Evolutionary conservation across 129 eudicot species (phyloP), one percentile per base, ranked within the genome.

Genomic region (Heracleum sosnowskyi): DNA sequence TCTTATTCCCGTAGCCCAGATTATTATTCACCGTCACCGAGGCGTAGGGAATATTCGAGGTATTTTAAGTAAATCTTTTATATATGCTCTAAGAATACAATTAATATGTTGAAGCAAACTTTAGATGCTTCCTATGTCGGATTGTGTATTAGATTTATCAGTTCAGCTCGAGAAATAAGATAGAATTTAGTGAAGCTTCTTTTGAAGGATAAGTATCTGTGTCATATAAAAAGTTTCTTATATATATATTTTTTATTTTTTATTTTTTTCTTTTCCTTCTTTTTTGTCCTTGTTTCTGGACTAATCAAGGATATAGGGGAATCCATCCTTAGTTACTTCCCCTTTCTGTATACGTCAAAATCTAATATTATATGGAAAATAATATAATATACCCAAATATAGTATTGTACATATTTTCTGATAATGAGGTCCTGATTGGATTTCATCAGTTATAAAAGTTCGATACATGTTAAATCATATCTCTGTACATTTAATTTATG

Each of bases 1-100:
- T 73, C 76, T 40, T 73, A 73, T 73, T 86, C 87, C n/a, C 83
- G 75, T 3, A 81, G 90, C 53, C 88, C 90, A 64, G 80, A 68
- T 63, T 79, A 81, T 79, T 79, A 86, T 55, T 86, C 87, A 5
- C 85, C 85, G 0, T 75, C 85, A 24, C 83, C 88, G 3, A 77
- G 85, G 42, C 29, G 87, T 34, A 73, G 90, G 39, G 76, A 51
- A 8, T 53, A 81, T 74, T 81, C 90, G 35, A 84, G 88, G 88
- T 84, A 49, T 47, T 41, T 37, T 17, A 2, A 26, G 33, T 60
- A 60, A 60, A 60, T 60, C 16, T n/a, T 57, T 9, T 57, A n/a
- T 22, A 24, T 10, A 10, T 5, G 62, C 11, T 53, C 26, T 5
- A n/a, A 28, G 6, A 53, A 53, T 53, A 22, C 22, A 53, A n/a